phyloP scores from a whole-genome alignment of 2,329 filamentous ascomycete species.

The Dactylella cylindrospora region DNA sequence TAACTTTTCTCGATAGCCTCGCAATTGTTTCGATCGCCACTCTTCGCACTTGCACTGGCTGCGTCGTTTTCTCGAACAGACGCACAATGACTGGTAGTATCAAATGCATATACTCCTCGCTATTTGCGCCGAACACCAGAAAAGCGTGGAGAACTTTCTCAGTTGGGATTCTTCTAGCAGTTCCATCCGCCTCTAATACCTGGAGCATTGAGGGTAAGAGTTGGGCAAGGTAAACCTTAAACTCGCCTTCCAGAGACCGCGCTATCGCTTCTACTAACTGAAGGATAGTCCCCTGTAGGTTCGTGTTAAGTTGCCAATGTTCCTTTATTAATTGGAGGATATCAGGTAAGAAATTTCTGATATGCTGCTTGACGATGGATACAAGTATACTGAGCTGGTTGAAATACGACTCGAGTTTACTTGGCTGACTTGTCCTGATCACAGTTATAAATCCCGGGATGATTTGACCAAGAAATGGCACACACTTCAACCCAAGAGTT shows the following conservation, averaged over 20 bases:
- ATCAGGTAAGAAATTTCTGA: constrained; percentile 81
- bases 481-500: constrained; percentile 91
- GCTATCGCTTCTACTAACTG: constrained; percentile 92
- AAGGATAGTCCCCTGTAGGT: constrained; percentile 86
- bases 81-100: constrained; percentile 94
- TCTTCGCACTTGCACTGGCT: constrained; percentile 76
- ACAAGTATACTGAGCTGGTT: constrained; percentile 93
- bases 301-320: constrained; percentile 80
- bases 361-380: constrained; percentile 93
- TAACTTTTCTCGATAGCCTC: constrained; percentile 91
- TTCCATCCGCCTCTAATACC: constrained; percentile 82
- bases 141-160: constrained; percentile 93
- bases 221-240: constrained; percentile 90
- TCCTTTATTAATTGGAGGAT: constrained; percentile 85
- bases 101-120: constrained; percentile 98
- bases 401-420: constrained; percentile 90
- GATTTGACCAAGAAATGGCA: constrained; percentile 89
- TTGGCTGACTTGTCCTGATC: constrained; percentile 75
- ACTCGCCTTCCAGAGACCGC: constrained; percentile 90
- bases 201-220: constrained; percentile 91
- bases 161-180: constrained; percentile 73
- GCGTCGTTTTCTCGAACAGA: constrained; percentile 85
- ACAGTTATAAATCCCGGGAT: constrained; percentile 91
- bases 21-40: constrained; percentile 92
- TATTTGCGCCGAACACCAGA: constrained; percentile 89